Evolutionary conservation across 345 rosid species (phyloP).

Genomic region (Mallotus nudiflorus): DNA sequence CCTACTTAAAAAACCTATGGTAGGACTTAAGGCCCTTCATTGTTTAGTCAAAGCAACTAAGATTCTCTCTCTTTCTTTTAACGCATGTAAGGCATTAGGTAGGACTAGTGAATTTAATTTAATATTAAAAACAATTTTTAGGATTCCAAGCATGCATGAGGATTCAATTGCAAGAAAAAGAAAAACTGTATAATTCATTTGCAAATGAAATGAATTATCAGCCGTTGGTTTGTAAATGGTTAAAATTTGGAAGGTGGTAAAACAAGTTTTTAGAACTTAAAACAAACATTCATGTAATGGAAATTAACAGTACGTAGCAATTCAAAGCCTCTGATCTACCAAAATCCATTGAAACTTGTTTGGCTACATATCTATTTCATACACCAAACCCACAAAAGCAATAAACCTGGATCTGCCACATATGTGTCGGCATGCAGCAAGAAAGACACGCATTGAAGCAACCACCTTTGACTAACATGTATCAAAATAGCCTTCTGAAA

Average conservation of each 20-base stretch:
- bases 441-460: background rate
- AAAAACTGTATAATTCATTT: background rate
- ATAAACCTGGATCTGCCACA: background rate
- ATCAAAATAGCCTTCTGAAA: background rate
- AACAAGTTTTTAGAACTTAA: background rate
- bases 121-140: too few species aligned
- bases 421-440: background rate
- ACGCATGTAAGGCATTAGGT: too few species aligned
- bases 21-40: background rate
- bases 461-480: background rate
- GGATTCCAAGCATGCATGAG: too few species aligned
- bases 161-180: too few species aligned
- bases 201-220: background rate
- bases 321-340: background rate
- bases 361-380: background rate
- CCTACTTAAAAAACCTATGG: background rate
- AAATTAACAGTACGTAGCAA: background rate
- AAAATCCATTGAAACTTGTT: too few species aligned
- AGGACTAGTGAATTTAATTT: too few species aligned
- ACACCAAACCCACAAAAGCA: constrained; percentile 1
- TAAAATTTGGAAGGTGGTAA: too few species aligned
- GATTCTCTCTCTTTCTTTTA: too few species aligned
- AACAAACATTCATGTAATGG: background rate
- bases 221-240: too few species aligned
- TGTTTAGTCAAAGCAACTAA: background rate